Base-by-base conservation (phyloP, 805 yeast genomes). In the Soucietia sequanensis region DNA sequence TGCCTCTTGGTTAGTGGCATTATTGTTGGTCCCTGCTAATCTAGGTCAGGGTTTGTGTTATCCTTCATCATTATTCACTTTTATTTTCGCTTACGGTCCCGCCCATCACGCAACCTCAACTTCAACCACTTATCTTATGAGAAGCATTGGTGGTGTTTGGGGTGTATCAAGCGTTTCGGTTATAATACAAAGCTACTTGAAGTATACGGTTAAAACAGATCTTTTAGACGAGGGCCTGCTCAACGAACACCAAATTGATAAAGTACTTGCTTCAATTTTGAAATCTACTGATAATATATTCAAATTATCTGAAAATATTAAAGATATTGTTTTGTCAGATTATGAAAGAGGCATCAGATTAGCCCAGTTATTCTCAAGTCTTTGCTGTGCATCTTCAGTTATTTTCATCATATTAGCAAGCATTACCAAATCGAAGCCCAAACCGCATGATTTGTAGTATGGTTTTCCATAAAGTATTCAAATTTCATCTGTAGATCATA, bases 131-230 rank as follows among this genome's bases (percentile, higher is more conserved):
- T 62, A 62, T 35, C 47, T 65, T 22, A 52, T 61, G 50, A 48
- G 71, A 40, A 62, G 67, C 38, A 50, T 65, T 22, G 70, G 70
- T 6, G 63, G 66, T 3, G 68, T 64, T 1, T 64, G 68, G 65
- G 70, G 70, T 6, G 68, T 63, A 15, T 54, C 67, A 2, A 47
- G 53, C 12, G 48, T 52, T 9, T 42, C 55, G 6, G 46, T 50
- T 2, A 41, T 53, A 8, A 43, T 47, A 28, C 57, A 50, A 38
- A 38, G 38, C 6, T 34, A 38, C 26, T 39, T 51, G 24, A 39
- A 39, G 18, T 13, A 10, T 5, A 38, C 24, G 15, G 47, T 52
- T 4, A 32, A 36, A 6, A 23, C 25, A 8, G 51, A 51, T 35
- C 43, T 54, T 23, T 32, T 43, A n/a, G 24, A 35, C n/a, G 34